Percentiles rank a stretch among this genome's conserved stretches.
These are phyloP conservation scores for Rhodotorula taiwanensis DNA, from an alignment of 768 basidiomycete genomes.

Conservation along the genomic window DNA sequence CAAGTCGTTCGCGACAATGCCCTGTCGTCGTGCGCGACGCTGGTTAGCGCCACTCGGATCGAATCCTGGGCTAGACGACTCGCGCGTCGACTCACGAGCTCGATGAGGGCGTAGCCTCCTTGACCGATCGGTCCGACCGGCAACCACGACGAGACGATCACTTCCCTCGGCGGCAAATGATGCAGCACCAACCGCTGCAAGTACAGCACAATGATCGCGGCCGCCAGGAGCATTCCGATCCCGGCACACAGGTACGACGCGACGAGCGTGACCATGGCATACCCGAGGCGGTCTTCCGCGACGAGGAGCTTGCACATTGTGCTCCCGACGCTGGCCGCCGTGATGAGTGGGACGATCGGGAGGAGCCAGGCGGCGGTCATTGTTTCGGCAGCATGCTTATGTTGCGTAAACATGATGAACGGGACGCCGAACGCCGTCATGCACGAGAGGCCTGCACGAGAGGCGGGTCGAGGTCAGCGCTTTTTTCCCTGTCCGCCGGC, in stretches of 20 bases:
- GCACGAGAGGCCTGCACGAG: slow-evolving; percentile 19
- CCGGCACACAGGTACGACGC: slow-evolving; percentile 38
- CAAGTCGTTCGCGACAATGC: slow-evolving; percentile 25
- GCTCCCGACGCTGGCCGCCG: slow-evolving; percentile 34
- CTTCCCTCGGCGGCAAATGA: slow-evolving; percentile 37
- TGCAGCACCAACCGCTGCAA: slow-evolving; percentile 38
- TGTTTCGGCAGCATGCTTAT: slow-evolving; percentile 32
- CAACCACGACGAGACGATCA: slow-evolving; percentile 36
- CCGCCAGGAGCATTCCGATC: slow-evolving; percentile 34
- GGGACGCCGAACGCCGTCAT: slow-evolving; percentile 33
- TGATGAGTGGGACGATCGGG: slow-evolving; percentile 40
- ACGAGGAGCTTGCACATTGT: slow-evolving; percentile 36
- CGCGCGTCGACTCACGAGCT: slow-evolving; percentile 19
- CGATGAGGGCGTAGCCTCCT: slow-evolving; percentile 36
- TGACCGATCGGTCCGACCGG: slow-evolving; percentile 39
- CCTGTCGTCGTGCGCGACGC: slow-evolving; percentile 15
- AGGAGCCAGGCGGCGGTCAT: slow-evolving; percentile 41
- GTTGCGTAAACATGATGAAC: slow-evolving; percentile 33
- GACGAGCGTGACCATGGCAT: slow-evolving; percentile 35
- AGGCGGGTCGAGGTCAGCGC: too few relatives aligned
- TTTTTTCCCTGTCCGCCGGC: too few relatives aligned
- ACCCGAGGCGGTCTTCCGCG: slow-evolving; percentile 3
- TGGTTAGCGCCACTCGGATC: slow-evolving; percentile 4
- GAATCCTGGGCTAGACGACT: neutral
- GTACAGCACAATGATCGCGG: slow-evolving; percentile 36